Base-by-base conservation (phyloP, 495 filamentous ascomycete species). In the Talaromyces wortmannii region DNA sequence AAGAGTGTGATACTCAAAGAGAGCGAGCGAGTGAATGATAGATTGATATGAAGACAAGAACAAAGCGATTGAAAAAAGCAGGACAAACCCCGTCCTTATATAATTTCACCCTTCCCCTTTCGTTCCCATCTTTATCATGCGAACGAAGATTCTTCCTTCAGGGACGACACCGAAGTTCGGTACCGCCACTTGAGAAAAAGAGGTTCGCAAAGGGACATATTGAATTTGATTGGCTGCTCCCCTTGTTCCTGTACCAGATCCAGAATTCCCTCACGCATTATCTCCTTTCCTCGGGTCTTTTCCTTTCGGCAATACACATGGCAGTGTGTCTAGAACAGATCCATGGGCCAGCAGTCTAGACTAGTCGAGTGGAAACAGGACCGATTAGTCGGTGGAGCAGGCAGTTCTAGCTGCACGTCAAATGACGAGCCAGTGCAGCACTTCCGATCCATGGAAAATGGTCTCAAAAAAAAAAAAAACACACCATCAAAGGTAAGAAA, bases 231-330 rank as follows among this genome's bases (percentile, higher is more conserved):
- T 46, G 15, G 33, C 40, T 33, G 13, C 50, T 40, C 16, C 42
- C 29, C 52, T 45, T 13, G 50, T 53, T 16, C 52, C 52, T 53
- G 52, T 45, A 30, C 52, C 52, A 45, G 52, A 46, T 13, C 6
- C 17, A 10, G 5, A 42, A 32, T 23, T 23, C 23, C 23, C 23
- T 23, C 23, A 23, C 23, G 23, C 23, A 23, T 23, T 4, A 1
- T 40, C 5, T 8, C 36, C 13, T 40, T 13, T 40, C 8, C 36
- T 40, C 36, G 36, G 36, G 5, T 40, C 2, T 40, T 40, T 40
- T 40, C 36, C 13, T 40, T 40, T 40, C 8, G 8, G 13, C 36
- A 23, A 23, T 23, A 40, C 8, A 40, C 36, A 40, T 40, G 36
- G 36, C 36, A 40, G 36, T 40, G 36, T 5, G 36, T 13, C 36